Base-by-base conservation (phyloP, 441 rosid genomes). In the Adansonia madagascariensis region DNA sequence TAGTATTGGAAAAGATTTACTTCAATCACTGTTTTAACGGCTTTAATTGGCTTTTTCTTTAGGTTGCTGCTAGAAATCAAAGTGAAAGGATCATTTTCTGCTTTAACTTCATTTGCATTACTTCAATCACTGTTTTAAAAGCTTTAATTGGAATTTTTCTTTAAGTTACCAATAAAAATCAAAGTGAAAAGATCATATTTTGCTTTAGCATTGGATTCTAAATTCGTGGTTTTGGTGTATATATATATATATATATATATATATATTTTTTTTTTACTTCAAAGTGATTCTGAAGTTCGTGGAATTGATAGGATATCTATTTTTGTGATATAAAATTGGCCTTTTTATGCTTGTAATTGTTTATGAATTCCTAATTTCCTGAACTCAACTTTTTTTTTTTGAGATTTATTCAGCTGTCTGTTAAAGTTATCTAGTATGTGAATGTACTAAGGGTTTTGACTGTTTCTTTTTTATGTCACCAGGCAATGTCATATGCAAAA, bases 401-500 rank as follows among this genome's bases (percentile, higher is more conserved):
- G 27, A 43, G 15, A 14, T 43, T 66, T 2, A 64, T 43, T 66
- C 8, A 17, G 20, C 55, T 44, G n/a, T 46, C 1, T 67, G 31
- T 66, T 44, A 8, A n/a, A 35, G 22, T 39, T 64, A 39, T 15
- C 22, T 15, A 12, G n/a, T 17, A 17, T 68, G 7, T 20, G 2
- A 31, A 47, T 12, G 14, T 46, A 22, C 17, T 14, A 59, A 7
- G 63, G 35, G 47, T 66, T 57, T 61, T 75, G 22, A 69, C 55
- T 75, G 52, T 71, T 63, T 79, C 27, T 71, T 80, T 63, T 84
- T 70, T 78, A 67, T 80, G 71, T 88, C 85, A 81, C 76, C 94
- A 94, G 98, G 93, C 92, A 68, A 93, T 94, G 97, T 94, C 98
- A 47, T 94, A 94, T 85, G 98, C 98, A 77, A 94, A 88, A 76